A percentile compares a stretch with the other conserved stretches of the same genome.
phyloP scores from a whole-genome alignment of 352 stramenopile species.

The Chrysophaeum taylorii region DNA sequence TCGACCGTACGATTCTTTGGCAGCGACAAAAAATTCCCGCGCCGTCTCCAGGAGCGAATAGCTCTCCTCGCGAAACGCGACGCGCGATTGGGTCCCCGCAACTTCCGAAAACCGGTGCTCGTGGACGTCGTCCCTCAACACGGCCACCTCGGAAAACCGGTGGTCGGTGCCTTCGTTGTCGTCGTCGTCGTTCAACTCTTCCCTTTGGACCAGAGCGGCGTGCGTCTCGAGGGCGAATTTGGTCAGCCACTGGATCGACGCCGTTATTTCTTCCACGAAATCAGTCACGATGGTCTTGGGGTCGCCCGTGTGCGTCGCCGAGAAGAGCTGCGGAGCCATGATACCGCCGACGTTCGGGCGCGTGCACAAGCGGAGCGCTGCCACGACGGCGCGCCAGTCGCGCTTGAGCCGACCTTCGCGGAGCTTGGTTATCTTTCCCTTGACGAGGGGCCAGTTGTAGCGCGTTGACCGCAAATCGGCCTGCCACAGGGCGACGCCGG shows the following conservation, averaged over 20 bases:
- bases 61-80: too few species aligned
- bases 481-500: constrained; percentile 2
- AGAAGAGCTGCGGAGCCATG: constrained; percentile 56
- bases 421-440: constrained; percentile 33
- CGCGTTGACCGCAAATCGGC: neutral
- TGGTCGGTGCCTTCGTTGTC: too few species aligned
- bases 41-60: constrained; percentile 26
- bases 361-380: constrained; percentile 54
- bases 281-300: constrained; percentile 47
- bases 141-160: too few species aligned
- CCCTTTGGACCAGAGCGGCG: too few species aligned
- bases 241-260: neutral
- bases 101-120: too few species aligned
- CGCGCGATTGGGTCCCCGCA: too few species aligned
- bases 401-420: constrained; percentile 30
- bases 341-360: constrained; percentile 57
- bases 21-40: constrained; percentile 46
- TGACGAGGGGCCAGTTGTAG: constrained; percentile 55
- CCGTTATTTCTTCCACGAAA: constrained; percentile 41
- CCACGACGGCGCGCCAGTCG: constrained; percentile 39
- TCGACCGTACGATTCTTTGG: constrained; percentile 72
- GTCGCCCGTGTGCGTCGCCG: constrained; percentile 50
- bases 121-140: too few species aligned
- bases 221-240: neutral
- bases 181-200: too few species aligned